phyloP scores from a whole-genome alignment of 2,329 filamentous ascomycete species.

The Fusarium chuoi region DNA sequence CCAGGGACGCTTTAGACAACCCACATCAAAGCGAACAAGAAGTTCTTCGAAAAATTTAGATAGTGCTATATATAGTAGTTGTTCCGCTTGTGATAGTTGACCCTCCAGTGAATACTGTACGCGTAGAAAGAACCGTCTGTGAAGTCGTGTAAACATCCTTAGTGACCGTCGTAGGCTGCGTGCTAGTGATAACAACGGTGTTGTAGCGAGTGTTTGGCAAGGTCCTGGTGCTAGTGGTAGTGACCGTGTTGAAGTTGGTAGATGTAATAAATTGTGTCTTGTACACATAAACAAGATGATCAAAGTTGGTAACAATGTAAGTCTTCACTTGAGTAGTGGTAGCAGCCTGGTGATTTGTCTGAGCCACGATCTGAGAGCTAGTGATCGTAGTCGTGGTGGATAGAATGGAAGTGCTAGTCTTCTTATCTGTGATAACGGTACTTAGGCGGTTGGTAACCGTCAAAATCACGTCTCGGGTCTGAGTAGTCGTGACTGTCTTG shows the following conservation, averaged over 20 bases:
- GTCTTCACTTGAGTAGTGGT: neutral
- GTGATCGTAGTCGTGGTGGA: neutral
- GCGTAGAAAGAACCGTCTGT: neutral
- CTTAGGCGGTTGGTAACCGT: neutral
- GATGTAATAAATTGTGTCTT: neutral
- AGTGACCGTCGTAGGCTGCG: neutral
- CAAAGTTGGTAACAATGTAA: neutral
- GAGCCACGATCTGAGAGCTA: neutral
- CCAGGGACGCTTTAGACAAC: neutral
- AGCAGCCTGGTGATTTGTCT: neutral
- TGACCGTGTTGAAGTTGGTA: neutral
- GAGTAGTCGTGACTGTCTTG: neutral
- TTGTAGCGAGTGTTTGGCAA: neutral
- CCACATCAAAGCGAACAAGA: too few species aligned
- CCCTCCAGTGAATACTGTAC: neutral
- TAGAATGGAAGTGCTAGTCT: neutral
- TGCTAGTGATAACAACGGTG: neutral
- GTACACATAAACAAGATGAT: neutral
- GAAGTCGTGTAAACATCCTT: neutral
- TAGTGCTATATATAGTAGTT: neutral
- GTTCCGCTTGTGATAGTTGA: neutral
- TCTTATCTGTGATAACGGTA: neutral
- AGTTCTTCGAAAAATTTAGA: neutral
- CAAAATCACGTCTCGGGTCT: neutral
- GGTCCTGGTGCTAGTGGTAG: neutral